Evolutionary conservation across 1,139 yeast genomes (phyloP).

Genomic region (Candida sp.): DNA sequence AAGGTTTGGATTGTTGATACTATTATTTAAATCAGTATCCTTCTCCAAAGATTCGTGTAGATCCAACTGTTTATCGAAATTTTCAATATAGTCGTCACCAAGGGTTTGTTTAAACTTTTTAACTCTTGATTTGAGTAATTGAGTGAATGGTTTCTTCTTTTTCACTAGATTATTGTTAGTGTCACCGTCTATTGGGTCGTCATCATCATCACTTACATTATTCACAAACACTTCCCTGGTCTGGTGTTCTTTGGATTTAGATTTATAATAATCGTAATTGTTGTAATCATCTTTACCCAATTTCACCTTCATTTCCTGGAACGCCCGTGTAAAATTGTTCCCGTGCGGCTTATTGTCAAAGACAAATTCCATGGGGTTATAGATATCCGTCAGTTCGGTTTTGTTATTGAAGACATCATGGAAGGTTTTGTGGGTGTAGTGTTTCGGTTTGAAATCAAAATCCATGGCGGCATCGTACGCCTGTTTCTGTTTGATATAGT

Average conservation of each 20-base stretch:
- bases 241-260: constrained; percentile 10
- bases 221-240: constrained; percentile 10
- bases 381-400: constrained; percentile 26
- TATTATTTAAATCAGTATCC: neutral
- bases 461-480: constrained; percentile 28
- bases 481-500: constrained; percentile 37
- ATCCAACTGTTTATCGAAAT: constrained; percentile 17
- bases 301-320: constrained; percentile 25
- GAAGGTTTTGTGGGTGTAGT: constrained; percentile 42
- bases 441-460: constrained; percentile 27
- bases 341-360: constrained; percentile 26
- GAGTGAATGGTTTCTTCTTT: constrained; percentile 24
- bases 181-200: constrained; percentile 9
- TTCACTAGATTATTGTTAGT: constrained; percentile 10
- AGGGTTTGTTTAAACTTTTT: constrained; percentile 25
- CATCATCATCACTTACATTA: constrained; percentile 14
- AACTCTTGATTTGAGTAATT: constrained; percentile 21
- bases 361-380: constrained; percentile 42
- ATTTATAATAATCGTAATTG: constrained; percentile 35
- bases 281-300: constrained; percentile 31
- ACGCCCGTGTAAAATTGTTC: constrained; percentile 22
- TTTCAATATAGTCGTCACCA: constrained; percentile 28
- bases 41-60: neutral
- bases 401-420: constrained; percentile 35
- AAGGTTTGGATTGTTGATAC: neutral